phyloP scores from a whole-genome alignment of 306 rosid species.

The Acacia confusa region DNA sequence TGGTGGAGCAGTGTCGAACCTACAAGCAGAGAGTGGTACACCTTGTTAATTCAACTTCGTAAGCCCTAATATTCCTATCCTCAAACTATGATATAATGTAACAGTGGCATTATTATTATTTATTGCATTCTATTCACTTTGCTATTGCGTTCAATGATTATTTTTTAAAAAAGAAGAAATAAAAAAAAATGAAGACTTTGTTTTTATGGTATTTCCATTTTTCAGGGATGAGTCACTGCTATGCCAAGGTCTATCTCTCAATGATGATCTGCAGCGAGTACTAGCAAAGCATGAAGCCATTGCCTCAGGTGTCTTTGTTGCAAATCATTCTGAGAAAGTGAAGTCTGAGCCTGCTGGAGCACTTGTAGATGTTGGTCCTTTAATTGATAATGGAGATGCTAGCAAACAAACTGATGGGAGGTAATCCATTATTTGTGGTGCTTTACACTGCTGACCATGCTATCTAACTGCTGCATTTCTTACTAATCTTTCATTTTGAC shows the following conservation, averaged over 20 bases:
- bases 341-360: constrained; percentile 55
- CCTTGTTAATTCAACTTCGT: constrained; percentile 97
- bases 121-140: neutral
- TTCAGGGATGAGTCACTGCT: constrained; percentile 85
- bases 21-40: constrained; percentile 97
- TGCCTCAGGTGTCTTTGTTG: constrained; percentile 62
- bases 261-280: constrained; percentile 94
- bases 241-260: constrained; percentile 87
- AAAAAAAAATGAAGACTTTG: neutral
- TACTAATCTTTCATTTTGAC: constrained; percentile 3
- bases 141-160: neutral
- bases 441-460: constrained; percentile 17
- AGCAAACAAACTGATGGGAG: constrained; percentile 59
- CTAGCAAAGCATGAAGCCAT: constrained; percentile 88
- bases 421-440: constrained; percentile 43
- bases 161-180: neutral
- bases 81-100: constrained; percentile 8
- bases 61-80: constrained; percentile 41
- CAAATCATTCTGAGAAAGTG: constrained; percentile 41
- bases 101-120: constrained; percentile 3
- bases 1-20: constrained; percentile 90
- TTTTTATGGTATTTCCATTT: constrained; percentile 2
- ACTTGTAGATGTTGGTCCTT: constrained; percentile 71
- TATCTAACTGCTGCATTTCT: constrained; percentile 21
- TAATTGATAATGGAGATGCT: constrained; percentile 75